Percentiles rank a stretch among this genome's conserved stretches.
Conservation (phyloP, 352 stramenopile species). For the Phytophthora lateralis region DNA sequence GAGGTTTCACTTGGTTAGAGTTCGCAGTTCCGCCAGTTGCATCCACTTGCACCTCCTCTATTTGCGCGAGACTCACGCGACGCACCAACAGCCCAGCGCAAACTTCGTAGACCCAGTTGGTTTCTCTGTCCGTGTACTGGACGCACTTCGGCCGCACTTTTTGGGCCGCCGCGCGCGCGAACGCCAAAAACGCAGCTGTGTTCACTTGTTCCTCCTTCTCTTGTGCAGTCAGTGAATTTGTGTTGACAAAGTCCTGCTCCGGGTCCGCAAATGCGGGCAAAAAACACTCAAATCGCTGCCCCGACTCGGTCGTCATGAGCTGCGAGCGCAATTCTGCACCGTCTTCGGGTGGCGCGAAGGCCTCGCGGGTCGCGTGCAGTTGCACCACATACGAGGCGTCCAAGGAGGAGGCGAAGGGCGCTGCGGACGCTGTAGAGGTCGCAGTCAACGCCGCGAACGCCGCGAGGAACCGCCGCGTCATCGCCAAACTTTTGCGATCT, state of each 20-base stretch:
- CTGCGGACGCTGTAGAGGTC: slow-evolving; percentile 4
- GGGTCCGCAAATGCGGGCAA: slow-evolving; percentile 40
- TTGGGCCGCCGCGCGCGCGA: slow-evolving; percentile 53
- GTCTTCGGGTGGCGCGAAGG: slow-evolving; percentile 32
- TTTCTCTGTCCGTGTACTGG: slow-evolving; percentile 56
- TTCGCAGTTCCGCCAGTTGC: slow-evolving; percentile 8
- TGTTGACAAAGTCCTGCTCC: neutral
- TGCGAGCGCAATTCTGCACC: slow-evolving; percentile 40
- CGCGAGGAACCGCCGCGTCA: slow-evolving; percentile 28
- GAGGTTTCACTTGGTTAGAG: slow-evolving; percentile 1
- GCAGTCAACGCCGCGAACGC: slow-evolving; percentile 14
- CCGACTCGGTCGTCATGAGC: slow-evolving; percentile 67
- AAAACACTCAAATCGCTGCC: slow-evolving; percentile 79
- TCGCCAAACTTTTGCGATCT: slow-evolving; percentile 8
- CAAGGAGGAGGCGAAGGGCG: slow-evolving; percentile 20
- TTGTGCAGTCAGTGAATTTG: slow-evolving; percentile 5
- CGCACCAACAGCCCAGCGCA: slow-evolving; percentile 63
- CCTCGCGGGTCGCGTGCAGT: slow-evolving; percentile 54
- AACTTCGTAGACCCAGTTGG: slow-evolving; percentile 70
- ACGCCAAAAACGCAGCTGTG: slow-evolving; percentile 40
- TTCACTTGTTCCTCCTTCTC: slow-evolving; percentile 16
- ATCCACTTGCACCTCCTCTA: slow-evolving; percentile 27
- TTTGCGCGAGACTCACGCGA: slow-evolving; percentile 42
- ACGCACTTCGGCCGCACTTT: slow-evolving; percentile 74
- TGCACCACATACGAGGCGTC: slow-evolving; percentile 75